Percentiles rank a stretch among this genome's conserved stretches.
These are phyloP conservation scores for Aurantiochytrium sp. DNA, from an alignment of 108 stramenopile species.

Conservation along the genomic window DNA sequence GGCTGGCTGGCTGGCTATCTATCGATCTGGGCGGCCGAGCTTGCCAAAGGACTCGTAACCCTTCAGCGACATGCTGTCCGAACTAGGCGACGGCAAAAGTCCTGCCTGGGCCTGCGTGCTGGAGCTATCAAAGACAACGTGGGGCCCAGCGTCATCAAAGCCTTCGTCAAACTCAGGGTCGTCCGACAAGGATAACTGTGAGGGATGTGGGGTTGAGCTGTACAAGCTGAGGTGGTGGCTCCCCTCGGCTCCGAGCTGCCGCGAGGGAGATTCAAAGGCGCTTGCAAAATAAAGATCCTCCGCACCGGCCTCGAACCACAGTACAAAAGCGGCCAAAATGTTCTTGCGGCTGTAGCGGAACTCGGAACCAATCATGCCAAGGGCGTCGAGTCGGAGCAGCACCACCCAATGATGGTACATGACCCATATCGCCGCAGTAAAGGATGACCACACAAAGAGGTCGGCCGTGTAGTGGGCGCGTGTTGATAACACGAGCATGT, in stretches of 20 bases:
- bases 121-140: not conserved
- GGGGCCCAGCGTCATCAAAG: not conserved
- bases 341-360: not conserved
- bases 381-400: not conserved
- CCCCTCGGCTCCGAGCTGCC: not conserved
- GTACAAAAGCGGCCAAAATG: not conserved
- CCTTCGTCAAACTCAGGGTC: not conserved
- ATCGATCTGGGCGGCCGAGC: not conserved
- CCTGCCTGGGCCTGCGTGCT: not conserved
- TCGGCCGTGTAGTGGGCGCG: not conserved
- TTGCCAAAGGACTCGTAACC: not conserved
- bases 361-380: not conserved
- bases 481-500: not conserved
- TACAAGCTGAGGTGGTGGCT: not conserved
- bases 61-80: not conserved
- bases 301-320: conserved; percentile 5
- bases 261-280: not conserved
- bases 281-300: not conserved
- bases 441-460: not conserved
- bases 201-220: not conserved
- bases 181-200: not conserved
- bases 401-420: not conserved
- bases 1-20: not conserved
- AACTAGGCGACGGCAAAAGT: not conserved
- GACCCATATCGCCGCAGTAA: not conserved